A percentile compares a stretch with the other conserved stretches of the same genome.
These are phyloP conservation scores for Aspergillus sp. DNA, from an alignment of 2,329 filamentous ascomycete species.

Conservation along the genomic window DNA sequence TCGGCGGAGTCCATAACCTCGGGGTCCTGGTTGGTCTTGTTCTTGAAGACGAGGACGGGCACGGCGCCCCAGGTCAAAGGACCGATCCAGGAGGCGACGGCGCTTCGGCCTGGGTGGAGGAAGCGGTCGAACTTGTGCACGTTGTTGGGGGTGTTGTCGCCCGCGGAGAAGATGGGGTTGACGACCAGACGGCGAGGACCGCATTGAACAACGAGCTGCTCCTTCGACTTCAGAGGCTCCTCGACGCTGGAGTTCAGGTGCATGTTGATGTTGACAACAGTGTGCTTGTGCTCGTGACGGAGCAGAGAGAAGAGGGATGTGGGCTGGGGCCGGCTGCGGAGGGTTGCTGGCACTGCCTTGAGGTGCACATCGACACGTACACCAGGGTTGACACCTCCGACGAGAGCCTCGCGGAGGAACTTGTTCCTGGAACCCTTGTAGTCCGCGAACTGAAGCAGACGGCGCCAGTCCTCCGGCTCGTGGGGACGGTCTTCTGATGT, in stretches of 20 bases:
- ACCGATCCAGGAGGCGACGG: conserved; percentile 85
- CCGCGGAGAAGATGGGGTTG: conserved; percentile 85
- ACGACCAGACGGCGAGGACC: conserved; percentile 83
- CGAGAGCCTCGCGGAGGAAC: conserved; percentile 76
- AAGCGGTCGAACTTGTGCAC: conserved; percentile 96
- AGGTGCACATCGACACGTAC: conserved; percentile 81
- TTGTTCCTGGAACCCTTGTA: conserved; percentile 81
- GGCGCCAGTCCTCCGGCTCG: conserved; percentile 86
- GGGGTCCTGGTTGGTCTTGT: conserved; percentile 34
- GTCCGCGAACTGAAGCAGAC: conserved; percentile 83
- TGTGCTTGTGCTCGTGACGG: conserved; percentile 92
- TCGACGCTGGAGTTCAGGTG: conserved; percentile 76
- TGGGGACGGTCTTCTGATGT: conserved; percentile 81
- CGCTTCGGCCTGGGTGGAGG: conserved; percentile 85
- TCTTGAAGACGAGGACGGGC: conserved; percentile 84
- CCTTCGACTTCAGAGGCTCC: conserved; percentile 82
- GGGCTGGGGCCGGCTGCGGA: conserved; percentile 59
- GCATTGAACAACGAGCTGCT: conserved; percentile 87
- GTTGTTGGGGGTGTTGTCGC: conserved; percentile 90
- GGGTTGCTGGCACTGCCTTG: conserved; percentile 56
- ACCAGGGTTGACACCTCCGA: conserved; percentile 83
- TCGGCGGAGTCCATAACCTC: conserved; percentile 49
- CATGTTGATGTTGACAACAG: conserved; percentile 85
- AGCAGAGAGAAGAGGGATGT: conserved; percentile 82
- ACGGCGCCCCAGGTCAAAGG: conserved; percentile 93